These are phyloP conservation scores for Cercospora sesami DNA, from an alignment of 2,329 filamentous ascomycete genomes.

Conservation along the genomic window DNA sequence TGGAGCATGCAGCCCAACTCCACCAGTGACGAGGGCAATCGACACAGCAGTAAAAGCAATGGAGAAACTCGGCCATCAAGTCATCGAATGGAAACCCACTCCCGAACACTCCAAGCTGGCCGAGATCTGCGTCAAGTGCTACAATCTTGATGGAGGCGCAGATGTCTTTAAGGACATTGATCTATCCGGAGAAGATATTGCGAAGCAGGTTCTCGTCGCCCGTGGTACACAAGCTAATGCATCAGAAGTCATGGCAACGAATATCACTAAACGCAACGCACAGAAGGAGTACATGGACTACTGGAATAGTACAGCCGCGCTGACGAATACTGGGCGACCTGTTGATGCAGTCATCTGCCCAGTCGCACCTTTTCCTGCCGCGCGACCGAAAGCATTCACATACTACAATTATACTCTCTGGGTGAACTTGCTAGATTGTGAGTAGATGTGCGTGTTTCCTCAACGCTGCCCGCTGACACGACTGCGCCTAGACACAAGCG, in stretches of 20 bases:
- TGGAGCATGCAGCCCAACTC: slow-evolving; percentile 53
- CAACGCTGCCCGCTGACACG: no score
- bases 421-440: slow-evolving; percentile 57
- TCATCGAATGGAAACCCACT: slow-evolving; percentile 62
- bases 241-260: slow-evolving; percentile 49
- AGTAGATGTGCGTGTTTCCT: background rate
- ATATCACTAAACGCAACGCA: slow-evolving; percentile 56
- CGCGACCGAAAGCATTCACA: slow-evolving; percentile 50
- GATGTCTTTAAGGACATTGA: slow-evolving; percentile 54
- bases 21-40: slow-evolving; percentile 59
- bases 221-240: slow-evolving; percentile 43
- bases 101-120: slow-evolving; percentile 45
- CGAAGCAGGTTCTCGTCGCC: slow-evolving; percentile 47
- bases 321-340: slow-evolving; percentile 49
- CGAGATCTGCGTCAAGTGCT: slow-evolving; percentile 42
- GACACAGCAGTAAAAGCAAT: slow-evolving; percentile 53
- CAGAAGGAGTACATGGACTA: slow-evolving; percentile 64
- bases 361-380: slow-evolving; percentile 52
- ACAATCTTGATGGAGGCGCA: slow-evolving; percentile 52
- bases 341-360: slow-evolving; percentile 59
- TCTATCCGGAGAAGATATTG: slow-evolving; percentile 57
- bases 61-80: slow-evolving; percentile 56
- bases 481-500: slow-evolving; percentile 44
- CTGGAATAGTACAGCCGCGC: slow-evolving; percentile 57
- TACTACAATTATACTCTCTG: slow-evolving; percentile 49